phyloP scores from a whole-genome alignment of 139 green algal genomes.

The Raphidocelis subcapitata region DNA sequence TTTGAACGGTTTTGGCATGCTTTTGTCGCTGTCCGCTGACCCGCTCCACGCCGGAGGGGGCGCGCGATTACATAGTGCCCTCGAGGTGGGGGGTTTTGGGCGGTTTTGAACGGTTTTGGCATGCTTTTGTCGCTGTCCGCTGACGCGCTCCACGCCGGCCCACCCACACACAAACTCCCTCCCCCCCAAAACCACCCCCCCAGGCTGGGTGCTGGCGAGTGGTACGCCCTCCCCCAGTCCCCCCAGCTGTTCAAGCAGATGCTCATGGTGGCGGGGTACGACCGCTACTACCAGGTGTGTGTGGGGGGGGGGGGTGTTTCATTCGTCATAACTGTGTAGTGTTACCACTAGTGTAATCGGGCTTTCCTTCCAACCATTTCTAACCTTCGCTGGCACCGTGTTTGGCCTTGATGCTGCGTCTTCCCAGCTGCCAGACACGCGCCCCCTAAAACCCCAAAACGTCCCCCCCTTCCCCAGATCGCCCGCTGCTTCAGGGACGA shows the following conservation, averaged over 20 bases:
- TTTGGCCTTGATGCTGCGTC: too few relatives aligned
- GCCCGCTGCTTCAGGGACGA: slow-evolving; percentile 96
- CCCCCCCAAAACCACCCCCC: too few relatives aligned
- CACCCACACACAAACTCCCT: too few relatives aligned
- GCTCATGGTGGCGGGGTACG: slow-evolving; percentile 96
- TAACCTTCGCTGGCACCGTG: too few relatives aligned
- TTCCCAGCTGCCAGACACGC: too few relatives aligned
- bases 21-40: too few relatives aligned
- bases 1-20: too few relatives aligned
- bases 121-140: too few relatives aligned
- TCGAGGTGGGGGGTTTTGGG: slow-evolving; percentile 39
- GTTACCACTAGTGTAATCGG: too few relatives aligned
- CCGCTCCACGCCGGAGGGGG: slow-evolving; percentile 94
- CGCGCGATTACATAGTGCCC: slow-evolving; percentile 96
- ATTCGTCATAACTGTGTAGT: too few relatives aligned
- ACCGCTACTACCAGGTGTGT: slow-evolving; percentile 95
- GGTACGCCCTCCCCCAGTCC: slow-evolving; percentile 95
- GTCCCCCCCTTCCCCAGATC: slow-evolving; percentile 37
- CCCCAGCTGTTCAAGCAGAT: slow-evolving; percentile 99
- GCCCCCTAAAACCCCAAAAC: background rate
- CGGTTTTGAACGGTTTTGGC: too few relatives aligned
- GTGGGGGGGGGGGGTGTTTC: background rate
- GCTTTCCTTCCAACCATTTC: too few relatives aligned
- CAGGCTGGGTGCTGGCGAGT: slow-evolving; percentile 64
- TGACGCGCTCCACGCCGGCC: slow-evolving; percentile 92